A percentile compares a stretch with the other conserved stretches of the same genome.
These are phyloP conservation scores for Magnaporthiopsis rhizophila DNA, from an alignment of 2,329 filamentous ascomycete species.

Conservation along the genomic window DNA sequence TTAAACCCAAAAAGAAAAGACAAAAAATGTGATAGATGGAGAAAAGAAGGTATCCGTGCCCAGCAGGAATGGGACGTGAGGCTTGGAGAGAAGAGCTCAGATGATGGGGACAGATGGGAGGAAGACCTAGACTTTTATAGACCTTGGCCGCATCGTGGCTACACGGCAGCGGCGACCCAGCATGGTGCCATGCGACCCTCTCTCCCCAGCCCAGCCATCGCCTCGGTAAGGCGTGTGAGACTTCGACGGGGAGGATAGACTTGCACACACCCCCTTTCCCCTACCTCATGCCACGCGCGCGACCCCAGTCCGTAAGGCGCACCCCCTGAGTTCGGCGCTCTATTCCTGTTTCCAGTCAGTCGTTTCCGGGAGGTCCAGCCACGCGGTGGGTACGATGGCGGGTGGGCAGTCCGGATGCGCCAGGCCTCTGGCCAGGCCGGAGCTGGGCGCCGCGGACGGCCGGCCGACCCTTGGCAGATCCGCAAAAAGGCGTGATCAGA, in stretches of 20 bases:
- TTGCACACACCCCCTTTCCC: neutral
- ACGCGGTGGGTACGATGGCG: no score
- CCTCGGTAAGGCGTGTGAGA: neutral
- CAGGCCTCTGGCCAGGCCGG: neutral
- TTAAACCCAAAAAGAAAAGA: constrained; percentile 11
- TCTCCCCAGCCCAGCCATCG: neutral
- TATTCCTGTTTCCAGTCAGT: no score
- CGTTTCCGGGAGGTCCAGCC: no score
- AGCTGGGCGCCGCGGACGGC: neutral
- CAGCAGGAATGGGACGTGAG: neutral
- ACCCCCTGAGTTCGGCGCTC: no score
- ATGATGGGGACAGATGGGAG: neutral
- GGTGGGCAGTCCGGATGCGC: neutral
- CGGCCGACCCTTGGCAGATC: neutral
- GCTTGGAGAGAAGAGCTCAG: neutral
- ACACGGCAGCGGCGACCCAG: neutral
- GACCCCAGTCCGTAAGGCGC: no score
- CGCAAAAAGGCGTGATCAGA: no score
- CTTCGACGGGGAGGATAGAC: neutral
- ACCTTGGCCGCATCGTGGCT: neutral
- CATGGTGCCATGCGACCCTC: neutral
- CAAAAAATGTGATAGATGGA: constrained; percentile 7
- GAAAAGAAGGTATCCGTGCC: neutral
- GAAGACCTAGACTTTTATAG: neutral
- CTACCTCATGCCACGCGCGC: neutral